Base-by-base conservation (phyloP, 225 moss, liverwort and hornwort genomes). In the Polytrichum commune region DNA sequence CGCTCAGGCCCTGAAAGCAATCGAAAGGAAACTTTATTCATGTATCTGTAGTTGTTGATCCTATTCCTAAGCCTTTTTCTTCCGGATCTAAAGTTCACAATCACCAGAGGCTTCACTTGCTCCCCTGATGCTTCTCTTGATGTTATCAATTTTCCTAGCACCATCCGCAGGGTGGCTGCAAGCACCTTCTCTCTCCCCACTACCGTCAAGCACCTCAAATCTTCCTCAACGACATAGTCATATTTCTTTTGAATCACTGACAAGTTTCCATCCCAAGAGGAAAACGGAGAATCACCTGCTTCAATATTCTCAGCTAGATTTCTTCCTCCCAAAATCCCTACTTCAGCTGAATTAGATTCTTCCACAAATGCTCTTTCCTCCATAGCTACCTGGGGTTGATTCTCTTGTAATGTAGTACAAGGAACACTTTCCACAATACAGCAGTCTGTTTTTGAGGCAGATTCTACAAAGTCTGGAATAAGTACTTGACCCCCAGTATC, bases 1-100 rank as follows among this genome's bases (percentile, higher is more conserved):
- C 86, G 70, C 27, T 78, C 86, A 73, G 75, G 74, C 6, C 86
- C 86, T 9, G 83, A 71, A 29, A 86, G 83, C 20, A 70, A 65
- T 27, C 35, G 65, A 69, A 78, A 86, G 6, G 81, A 75, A 18
- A 74, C 73, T 22, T 80, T 86, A 23, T 86, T 78, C 35, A 75
- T 62, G 27, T 83, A 83, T 63, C 83, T 73, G 71, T 68, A 78
- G 62, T 78, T 86, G 19, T 83, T 83, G 26, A 74, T 72, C 54
- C 62, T 78, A 28, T 54, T 67, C 64, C 80, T 77, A 68, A 73
- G 66, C 53, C 27, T 56, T 5, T 73, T 62, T 35, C 78, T 65
- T 68, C 69, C 70, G 2, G 80, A 83, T 23, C 86, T 80, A 56
- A 86, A 80, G 58, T 66, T 83, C 32, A 75, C 75, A 53, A 62